Conservation (phyloP, 2,329 filamentous ascomycete genomes). For the Thelonectria rubi region DNA sequence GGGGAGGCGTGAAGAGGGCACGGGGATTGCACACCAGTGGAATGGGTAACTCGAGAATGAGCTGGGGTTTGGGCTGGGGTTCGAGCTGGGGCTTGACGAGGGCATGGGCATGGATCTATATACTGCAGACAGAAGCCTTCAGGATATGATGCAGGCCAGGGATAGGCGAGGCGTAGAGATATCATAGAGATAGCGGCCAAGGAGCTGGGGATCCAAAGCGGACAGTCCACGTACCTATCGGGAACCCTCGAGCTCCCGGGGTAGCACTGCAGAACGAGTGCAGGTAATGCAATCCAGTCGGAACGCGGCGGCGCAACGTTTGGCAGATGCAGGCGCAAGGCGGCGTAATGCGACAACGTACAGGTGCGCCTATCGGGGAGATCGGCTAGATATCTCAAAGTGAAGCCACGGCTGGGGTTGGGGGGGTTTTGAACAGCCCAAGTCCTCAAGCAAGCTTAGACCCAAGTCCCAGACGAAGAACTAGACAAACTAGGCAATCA, state of each 20-base stretch:
- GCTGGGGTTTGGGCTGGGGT: slow-evolving; percentile 33
- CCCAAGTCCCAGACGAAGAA: slow-evolving; percentile 5
- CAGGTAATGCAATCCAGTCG: slow-evolving; percentile 27
- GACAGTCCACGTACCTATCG: slow-evolving; percentile 9
- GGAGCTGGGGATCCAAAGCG: background rate
- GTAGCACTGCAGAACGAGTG: background rate
- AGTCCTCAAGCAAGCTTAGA: background rate
- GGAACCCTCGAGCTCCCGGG: slow-evolving; percentile 15
- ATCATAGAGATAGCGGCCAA: background rate
- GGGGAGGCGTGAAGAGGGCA: slow-evolving; percentile 22
- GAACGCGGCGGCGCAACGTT: slow-evolving; percentile 31
- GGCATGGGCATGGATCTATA: slow-evolving; percentile 23
- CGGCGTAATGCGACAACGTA: slow-evolving; percentile 37
- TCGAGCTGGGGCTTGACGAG: slow-evolving; percentile 30
- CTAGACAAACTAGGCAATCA: slow-evolving; percentile 24
- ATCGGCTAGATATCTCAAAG: slow-evolving; percentile 19
- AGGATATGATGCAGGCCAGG: slow-evolving; percentile 18
- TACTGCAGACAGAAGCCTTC: slow-evolving; percentile 1
- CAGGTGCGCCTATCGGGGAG: slow-evolving; percentile 36
- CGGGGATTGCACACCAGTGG: slow-evolving; percentile 31
- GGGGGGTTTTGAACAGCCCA: background rate
- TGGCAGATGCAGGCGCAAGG: slow-evolving; percentile 28
- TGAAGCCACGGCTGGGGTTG: background rate
- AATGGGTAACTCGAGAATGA: slow-evolving; percentile 28
- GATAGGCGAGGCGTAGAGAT: slow-evolving; percentile 6